Base-by-base conservation (phyloP, 2,329 filamentous ascomycete species). In the Seiridium cupressi region DNA sequence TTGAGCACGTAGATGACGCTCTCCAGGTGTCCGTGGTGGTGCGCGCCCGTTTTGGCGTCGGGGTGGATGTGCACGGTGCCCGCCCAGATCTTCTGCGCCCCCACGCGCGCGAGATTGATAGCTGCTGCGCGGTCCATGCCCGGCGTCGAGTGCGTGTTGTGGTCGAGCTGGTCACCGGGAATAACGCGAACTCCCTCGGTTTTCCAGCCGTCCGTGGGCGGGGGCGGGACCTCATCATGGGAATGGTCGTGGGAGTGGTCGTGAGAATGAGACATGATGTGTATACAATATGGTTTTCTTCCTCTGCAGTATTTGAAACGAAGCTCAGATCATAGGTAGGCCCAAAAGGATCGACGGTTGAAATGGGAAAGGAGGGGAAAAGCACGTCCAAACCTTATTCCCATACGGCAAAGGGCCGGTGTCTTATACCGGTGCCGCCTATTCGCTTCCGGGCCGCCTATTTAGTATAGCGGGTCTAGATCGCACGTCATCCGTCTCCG, bases 1-100 rank as follows among this genome's bases (percentile, higher is more conserved):
- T 77, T 77, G 35, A 80, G 63, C 9, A 79, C 72, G 66, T 79
- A 80, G 62, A 80, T 79, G 18, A 80, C 75, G 32, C 70, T 74
- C 65, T 80, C 77, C 42, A 80, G 68, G 61, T 78, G 77, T 7
- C 77, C 77, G 63, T 79, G 76, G 61, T 79, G 76, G 61, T 78
- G 76, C 1, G 76, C 76, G 0, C 76, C 76, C 26, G 77, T 79
- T 63, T 79, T 79, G 51, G 76, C 77, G 60, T 78, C 72, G 1
- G 77, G 64, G 61, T 77, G 72, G 62, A 79, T 78, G 61, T 68
- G 76, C 31, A 79, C 77, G 2, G 77, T 79, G 0, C 77, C 77
- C 5, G 77, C 77, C 77, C 77, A 79, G 32, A 79, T 68, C 59
- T 77, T 78, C 61, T 78, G 72, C 0, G 77, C 77, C 13, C 77